phyloP scores from a whole-genome alignment of 2,329 filamentous ascomycete species.

The Diplocarpon mali region DNA sequence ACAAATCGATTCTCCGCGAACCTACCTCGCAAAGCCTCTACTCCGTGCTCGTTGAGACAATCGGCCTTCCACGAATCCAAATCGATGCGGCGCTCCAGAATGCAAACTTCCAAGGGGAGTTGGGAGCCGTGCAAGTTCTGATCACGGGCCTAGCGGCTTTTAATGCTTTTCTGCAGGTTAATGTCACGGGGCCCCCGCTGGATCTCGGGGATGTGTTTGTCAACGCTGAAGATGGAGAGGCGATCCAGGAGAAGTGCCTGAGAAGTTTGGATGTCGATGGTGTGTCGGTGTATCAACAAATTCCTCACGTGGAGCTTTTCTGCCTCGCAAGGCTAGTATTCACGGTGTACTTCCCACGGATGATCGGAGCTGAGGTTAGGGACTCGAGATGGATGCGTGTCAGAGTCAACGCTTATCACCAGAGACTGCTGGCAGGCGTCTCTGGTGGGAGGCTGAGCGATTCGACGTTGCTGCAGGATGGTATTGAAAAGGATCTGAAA shows the following conservation, averaged over 20 bases:
- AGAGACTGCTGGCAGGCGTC: constrained; percentile 43
- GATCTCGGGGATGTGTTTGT: constrained; percentile 33
- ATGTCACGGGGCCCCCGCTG: constrained; percentile 80
- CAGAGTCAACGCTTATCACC: constrained; percentile 63
- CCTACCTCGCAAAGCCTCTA: constrained; percentile 22
- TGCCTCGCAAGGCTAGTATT: constrained; percentile 53
- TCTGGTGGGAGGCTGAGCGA: constrained; percentile 35
- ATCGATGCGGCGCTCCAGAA: constrained; percentile 14
- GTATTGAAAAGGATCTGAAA: constrained; percentile 48
- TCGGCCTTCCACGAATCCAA: constrained; percentile 7
- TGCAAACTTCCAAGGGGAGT: constrained; percentile 1
- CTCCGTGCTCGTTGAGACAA: constrained; percentile 15
- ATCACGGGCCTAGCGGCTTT: constrained; percentile 55
- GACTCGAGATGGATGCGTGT: constrained; percentile 39
- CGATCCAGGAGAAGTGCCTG: constrained; percentile 47
- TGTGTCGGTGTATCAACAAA: constrained; percentile 73
- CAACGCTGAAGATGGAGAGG: constrained; percentile 3
- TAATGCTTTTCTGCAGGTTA: constrained; percentile 73
- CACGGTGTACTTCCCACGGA: constrained; percentile 24
- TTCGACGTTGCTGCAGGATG: constrained; percentile 46
- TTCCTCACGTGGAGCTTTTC: constrained; percentile 75
- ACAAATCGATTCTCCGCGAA: constrained; percentile 21
- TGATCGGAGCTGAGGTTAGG: constrained; percentile 15
- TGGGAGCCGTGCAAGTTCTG: constrained; percentile 16
- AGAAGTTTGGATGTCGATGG: constrained; percentile 67